Conservation (phyloP, 805 yeast species). For the Candida xyloterini region DNA sequence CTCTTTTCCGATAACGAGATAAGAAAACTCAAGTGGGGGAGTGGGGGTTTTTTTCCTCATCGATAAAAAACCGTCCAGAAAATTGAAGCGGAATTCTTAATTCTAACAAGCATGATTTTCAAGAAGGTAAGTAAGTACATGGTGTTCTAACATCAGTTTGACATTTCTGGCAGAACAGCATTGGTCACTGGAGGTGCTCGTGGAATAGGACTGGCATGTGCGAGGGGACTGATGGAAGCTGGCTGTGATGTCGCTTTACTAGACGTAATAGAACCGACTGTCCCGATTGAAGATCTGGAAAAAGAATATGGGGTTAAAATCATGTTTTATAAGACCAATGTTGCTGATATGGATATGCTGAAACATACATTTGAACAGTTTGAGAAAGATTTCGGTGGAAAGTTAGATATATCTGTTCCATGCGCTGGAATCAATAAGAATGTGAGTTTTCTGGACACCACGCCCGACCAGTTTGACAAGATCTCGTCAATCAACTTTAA, state of each 20-base stretch:
- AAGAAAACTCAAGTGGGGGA: neutral
- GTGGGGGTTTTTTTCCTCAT: neutral
- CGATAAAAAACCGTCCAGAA: neutral
- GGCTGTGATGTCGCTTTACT: slow-evolving; percentile 16
- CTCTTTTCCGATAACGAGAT: neutral
- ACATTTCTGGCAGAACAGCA: slow-evolving; percentile 19
- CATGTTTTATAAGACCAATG: slow-evolving; percentile 12
- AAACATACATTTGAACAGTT: slow-evolving; percentile 10
- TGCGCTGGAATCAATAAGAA: slow-evolving; percentile 40
- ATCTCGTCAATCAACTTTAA: slow-evolving; percentile 38
- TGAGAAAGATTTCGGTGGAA: slow-evolving; percentile 35
- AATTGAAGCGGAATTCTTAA: neutral
- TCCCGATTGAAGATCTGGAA: neutral
- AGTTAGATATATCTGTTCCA: slow-evolving; percentile 38
- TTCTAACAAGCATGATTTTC: neutral
- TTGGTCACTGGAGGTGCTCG: slow-evolving; percentile 20
- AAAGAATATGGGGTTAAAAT: slow-evolving; percentile 8
- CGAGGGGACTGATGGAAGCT: slow-evolving; percentile 17
- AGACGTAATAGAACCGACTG: neutral
- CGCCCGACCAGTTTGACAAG: slow-evolving; percentile 14
- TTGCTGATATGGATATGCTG: slow-evolving; percentile 6
- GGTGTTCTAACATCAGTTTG: slow-evolving; percentile 6
- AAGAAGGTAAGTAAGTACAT: slow-evolving; percentile 1
- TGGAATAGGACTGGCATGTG: slow-evolving; percentile 20
- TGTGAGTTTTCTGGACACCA: slow-evolving; percentile 42